Evolutionary conservation across 257 asterid species (phyloP).

Genomic region (Solanum ossicruentum): DNA sequence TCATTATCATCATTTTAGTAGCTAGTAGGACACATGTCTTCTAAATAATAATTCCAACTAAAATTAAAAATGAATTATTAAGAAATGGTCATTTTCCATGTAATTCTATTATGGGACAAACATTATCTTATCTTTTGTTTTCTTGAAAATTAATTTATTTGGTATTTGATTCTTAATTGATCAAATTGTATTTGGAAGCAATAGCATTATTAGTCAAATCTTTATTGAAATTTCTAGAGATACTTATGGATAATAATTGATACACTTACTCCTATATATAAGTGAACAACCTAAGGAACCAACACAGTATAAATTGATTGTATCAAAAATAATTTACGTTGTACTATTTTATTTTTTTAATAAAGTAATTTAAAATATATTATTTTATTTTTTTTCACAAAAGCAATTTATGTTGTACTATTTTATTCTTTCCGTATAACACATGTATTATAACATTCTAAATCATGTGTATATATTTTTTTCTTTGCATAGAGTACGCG

Average conservation of each 20-base stretch:
- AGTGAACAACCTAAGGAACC: too few species aligned
- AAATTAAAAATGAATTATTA: background rate
- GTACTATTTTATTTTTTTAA: too few species aligned
- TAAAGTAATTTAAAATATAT: too few species aligned
- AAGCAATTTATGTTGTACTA: too few species aligned
- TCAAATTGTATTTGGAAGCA: background rate
- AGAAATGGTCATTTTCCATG: background rate
- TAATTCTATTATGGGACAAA: background rate
- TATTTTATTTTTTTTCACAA: too few species aligned
- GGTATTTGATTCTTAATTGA: background rate
- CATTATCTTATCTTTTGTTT: background rate
- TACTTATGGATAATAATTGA: background rate
- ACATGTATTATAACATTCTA: too few species aligned
- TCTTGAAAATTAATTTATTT: background rate
- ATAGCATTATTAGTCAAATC: background rate
- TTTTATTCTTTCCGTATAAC: too few species aligned
- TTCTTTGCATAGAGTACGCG: too few species aligned
- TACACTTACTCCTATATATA: too few species aligned
- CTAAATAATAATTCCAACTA: background rate
- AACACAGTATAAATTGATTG: too few species aligned
- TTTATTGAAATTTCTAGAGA: background rate
- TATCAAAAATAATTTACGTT: too few species aligned
- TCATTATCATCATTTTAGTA: background rate
- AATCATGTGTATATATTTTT: too few species aligned
- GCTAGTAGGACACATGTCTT: background rate